Evolutionary conservation across 805 yeast species (phyloP), one percentile per base, ranked within the genome.

Genomic region (Yamadazyma philogaea): DNA sequence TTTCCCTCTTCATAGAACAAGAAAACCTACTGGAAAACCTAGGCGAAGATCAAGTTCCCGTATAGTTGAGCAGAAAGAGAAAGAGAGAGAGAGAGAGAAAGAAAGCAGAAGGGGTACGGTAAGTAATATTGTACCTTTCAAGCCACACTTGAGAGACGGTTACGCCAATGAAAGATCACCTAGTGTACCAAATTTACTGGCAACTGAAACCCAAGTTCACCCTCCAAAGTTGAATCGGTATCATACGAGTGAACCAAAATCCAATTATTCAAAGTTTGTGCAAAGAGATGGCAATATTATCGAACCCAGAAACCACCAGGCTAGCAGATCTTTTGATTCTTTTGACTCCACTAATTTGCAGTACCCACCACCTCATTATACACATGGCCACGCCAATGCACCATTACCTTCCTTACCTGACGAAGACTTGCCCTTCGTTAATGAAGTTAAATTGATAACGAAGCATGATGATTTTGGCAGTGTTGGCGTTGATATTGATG

Each of bases 391-490:
- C 17, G 24, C n/a, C 18, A 21, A 31, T 37, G 39, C 35, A 18
- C 47, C 51, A n/a, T 43, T 48, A 32, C 49, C 48, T 11, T 36
- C 44, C 2, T 34, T 48, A 30, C 51, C 51, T 2, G 44, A 49
- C 16, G 63, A 60, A 19, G 72, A 66, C 22, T 56, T 67, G 40
- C 72, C 72, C 7, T 59, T 67, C 28, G 61, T 63, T 33, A 63
- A 65, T 45, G 68, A 64, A 45, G 60, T 67, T 33, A 59, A 54
- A 41, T 52, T 66, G 31, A 42, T 51, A 21, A 49, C 55, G 33
- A 41, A 46, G 4, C 46, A 44, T 21, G 48, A 45, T 14, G 49
- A 39, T 12, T 14, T 11, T 8, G 36, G 22, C 3, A 8, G 7
- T 10, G 37, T 18, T n/a, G 28, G 43, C 19, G 48, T 43, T 16